Evolutionary conservation across 345 rosid species (phyloP), one percentile per base, ranked within the genome.

Genomic region (Cardamine occulta): DNA sequence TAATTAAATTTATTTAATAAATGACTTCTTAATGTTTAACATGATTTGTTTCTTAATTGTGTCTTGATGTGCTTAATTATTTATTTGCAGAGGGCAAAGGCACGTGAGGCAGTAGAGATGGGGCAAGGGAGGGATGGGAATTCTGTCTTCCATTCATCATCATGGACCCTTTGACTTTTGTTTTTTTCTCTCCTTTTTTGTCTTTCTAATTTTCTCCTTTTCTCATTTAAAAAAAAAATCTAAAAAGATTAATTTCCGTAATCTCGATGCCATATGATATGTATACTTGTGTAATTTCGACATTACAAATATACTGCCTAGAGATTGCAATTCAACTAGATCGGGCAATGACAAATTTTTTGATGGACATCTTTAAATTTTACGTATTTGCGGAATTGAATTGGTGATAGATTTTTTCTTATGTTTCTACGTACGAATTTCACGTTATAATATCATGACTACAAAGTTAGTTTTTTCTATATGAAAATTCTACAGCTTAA

Each of bases 61-160:
- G 18, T 45, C 37, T 26, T 32, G 48, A 44, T 63, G 44, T 55
- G 72, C 56, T 53, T 70, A 63, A 15, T 28, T 42, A 52, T 7
- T 8, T 32, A 49, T 4, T 6, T 55, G 62, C 74, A 90, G 89
- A 86, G 82, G 78, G 88, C 82, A 73, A 88, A 85, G 80, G 89
- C 85, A 75, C 71, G 80, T 60, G 88, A 88, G 72, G 85, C 86
- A 60, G 85, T 84, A 47, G 89, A 80, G 78, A 48, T 86, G 74
- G 89, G 86, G 77, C 67, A 83, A 79, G 78, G 75, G 79, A 86
- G 75, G 79, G 82, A 83, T 76, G 89, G 82, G 75, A 72, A 76
- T 72, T 76, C 82, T 78, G 88, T 82, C 67, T 40, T 81, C 88
- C 80, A 79, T 68, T 84, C 87, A 65, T 64, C 80, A 18, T 71